Percentiles rank a stretch among this genome's conserved stretches.
phyloP scores from a whole-genome alignment of 2,329 filamentous ascomycete species.

The Purpureocillium lavendulum region DNA sequence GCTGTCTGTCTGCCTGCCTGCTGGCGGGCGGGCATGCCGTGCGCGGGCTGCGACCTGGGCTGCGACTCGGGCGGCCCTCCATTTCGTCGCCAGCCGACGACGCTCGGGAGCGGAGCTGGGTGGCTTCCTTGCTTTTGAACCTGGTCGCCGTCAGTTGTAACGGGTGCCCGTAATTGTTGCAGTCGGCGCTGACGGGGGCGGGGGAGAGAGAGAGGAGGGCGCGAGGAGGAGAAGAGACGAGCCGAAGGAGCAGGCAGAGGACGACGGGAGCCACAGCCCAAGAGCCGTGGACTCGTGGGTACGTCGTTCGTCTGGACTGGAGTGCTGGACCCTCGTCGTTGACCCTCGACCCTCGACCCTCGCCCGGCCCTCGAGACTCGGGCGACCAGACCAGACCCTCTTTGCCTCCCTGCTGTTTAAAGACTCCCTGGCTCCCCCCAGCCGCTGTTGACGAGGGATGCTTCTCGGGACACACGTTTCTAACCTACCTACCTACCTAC shows the following conservation, averaged over 20 bases:
- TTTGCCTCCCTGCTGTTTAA: background rate
- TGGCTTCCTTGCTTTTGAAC: background rate
- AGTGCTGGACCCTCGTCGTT: background rate
- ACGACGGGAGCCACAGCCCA: too few species aligned
- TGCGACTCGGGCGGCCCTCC: too few species aligned
- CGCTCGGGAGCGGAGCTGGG: background rate
- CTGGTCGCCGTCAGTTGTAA: too few species aligned
- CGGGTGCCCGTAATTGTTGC: background rate
- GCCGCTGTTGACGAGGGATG: conserved; percentile 1
- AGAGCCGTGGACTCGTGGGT: background rate
- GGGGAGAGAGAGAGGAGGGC: background rate
- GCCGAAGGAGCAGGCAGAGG: too few species aligned
- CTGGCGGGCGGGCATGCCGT: too few species aligned
- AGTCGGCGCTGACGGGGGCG: background rate
- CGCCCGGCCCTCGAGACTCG: too few species aligned
- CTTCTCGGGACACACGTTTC: conserved; percentile 1
- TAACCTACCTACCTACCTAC: background rate
- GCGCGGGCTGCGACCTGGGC: too few species aligned
- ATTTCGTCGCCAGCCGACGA: background rate
- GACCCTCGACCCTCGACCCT: background rate
- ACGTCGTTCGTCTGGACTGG: background rate
- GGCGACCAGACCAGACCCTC: too few species aligned
- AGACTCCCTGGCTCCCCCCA: background rate
- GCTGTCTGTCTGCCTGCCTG: too few species aligned
- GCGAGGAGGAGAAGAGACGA: background rate